Base-by-base conservation (phyloP, 768 basidiomycete genomes). In the Pulveroboletus sp. region DNA sequence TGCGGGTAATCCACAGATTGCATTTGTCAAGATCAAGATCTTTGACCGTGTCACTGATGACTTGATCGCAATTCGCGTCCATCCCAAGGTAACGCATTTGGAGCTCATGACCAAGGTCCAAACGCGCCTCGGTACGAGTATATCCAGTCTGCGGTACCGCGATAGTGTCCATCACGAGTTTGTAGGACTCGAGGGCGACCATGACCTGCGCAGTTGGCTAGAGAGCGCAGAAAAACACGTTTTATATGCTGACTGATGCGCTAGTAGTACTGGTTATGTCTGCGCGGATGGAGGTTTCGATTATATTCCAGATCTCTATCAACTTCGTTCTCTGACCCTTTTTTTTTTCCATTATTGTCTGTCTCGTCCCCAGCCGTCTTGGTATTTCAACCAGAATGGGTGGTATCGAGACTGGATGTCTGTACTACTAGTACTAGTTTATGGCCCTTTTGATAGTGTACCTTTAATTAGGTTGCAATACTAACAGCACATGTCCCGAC, bases 11-110 rank as follows among this genome's bases (percentile, higher is more conserved):
- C 82, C 84, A 6, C 85, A 90, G 61, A 82, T 85, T 13, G 89
- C 94, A 20, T 98, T 94, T 69, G 79, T 98, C 57, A 99, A 98
- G 73, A 97, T 99, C 72, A 99, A 99, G 72, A 92, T 99, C 38
- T 97, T 97, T 66, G 90, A 97, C 70, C 82, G 90, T 33, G 77
- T 86, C 47, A 86, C 92, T 21, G 94, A 98, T 63, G 97, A 99
- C 67, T 73, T 98, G 46, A 93, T 98, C 54, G 97, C 97, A 5
- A 97, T 98, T 47, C 85, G 97, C 13, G 95, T 98, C 24, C 94
- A 95, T 63, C 97, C 97, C 20, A 81, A 79, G 43, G 94, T 98
- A 34, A 83, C 88, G 8, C 87, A 90, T 60, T 73, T 69, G 10
- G 92, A 95, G 61, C 75, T 99, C 52, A 85, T 97, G 77, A 89